Base-by-base conservation (phyloP, 139 green algal species). In the Chloropicon primus region DNA sequence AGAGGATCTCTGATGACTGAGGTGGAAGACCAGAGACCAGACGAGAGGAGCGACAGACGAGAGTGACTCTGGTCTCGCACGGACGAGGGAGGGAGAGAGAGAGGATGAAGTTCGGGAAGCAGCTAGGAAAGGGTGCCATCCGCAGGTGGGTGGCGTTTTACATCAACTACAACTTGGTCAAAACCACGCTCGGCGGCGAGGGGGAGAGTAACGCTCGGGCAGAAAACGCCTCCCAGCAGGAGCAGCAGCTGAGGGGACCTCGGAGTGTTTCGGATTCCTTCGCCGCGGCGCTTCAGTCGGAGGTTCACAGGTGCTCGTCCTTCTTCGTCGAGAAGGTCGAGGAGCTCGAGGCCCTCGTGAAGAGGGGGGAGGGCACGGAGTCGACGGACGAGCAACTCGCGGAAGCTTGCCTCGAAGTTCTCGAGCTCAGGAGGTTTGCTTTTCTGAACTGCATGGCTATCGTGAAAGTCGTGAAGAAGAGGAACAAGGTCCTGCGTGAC, bases 381-480 rank as follows among this genome's bases (percentile, higher is more conserved):
- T 23, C 71, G 24, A 2, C 2, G 2, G 28, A 28, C 24, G 73
- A 76, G 24, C n/a, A 86, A 77, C 28, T 90, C 0, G 77, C 62
- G 3, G 74, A 84, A 21, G 74, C 93, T 29, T 84, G 79, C n/a
- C 1, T 72, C 0, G 78, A 86, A 54, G 81, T 90, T 73, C 75
- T 81, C 24, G 79, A 84, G 73, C 76, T 88, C 1, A 84, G 83
- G n/a, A 93, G 93, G 72, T 94, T 88, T 77, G 89, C 86, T 0
- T 86, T 87, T 10, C 86, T 97, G 22, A 96, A 95, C 83, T 94
- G 93, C 77, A 84, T 94, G 21, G 91, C 91, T 2, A 89, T 94
- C 0, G 84, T 93, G 80, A 89, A 88, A 62, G 86, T 87, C 0
- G 87, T 89, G 41, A 97, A 97, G 84, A 97, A 97, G 87, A 80